Evolutionary conservation across 2,329 filamentous ascomycete species (phyloP).

Genomic region (Cryphonectria japonica): DNA sequence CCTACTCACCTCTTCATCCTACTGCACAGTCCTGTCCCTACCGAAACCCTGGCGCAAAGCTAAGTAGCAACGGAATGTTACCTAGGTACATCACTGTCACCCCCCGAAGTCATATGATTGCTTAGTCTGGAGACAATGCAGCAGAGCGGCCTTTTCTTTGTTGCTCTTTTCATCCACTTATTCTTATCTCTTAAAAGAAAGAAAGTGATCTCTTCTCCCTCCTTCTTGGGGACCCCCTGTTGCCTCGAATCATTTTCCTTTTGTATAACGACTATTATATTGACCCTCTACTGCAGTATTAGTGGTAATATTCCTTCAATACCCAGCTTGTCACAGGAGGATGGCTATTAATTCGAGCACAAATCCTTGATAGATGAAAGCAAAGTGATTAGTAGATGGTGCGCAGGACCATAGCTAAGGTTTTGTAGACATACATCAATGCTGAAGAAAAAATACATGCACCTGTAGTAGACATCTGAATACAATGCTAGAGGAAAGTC

Average conservation of each 20-base stretch:
- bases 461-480: no score
- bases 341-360: no score
- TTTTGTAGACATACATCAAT: no score
- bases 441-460: no score
- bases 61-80: not conserved
- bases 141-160: not conserved
- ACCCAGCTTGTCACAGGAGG: no score
- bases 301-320: no score
- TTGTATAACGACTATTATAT: not conserved
- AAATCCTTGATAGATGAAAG: no score
- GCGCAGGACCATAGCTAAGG: no score
- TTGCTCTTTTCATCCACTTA: not conserved
- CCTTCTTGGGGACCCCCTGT: not conserved
- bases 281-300: no score
- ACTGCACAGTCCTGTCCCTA: not conserved
- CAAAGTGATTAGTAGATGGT: no score
- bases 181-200: no score
- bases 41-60: not conserved
- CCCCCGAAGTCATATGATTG: not conserved
- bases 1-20: not conserved
- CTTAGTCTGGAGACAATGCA: not conserved
- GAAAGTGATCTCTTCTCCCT: not conserved
- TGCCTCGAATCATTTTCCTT: not conserved
- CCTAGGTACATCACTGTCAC: not conserved
- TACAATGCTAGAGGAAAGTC: no score